A percentile compares a stretch with the other conserved stretches of the same genome.
These are phyloP conservation scores for Entonaema liquescens DNA, from an alignment of 495 filamentous ascomycete species.

Conservation along the genomic window DNA sequence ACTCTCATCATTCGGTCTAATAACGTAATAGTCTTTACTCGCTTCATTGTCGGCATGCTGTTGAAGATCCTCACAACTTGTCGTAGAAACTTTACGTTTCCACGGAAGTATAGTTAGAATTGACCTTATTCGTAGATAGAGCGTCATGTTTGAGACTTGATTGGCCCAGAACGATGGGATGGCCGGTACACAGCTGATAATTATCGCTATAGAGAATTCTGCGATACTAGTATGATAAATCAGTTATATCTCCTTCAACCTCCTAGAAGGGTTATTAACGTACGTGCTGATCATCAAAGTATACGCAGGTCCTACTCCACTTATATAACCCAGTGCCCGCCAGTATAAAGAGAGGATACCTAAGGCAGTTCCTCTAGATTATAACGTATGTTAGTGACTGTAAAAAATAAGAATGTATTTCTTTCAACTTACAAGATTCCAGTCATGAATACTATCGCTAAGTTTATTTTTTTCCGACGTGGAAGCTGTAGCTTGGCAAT, in stretches of 20 bases:
- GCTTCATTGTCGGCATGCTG: background rate
- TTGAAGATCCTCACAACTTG: background rate
- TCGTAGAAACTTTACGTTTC: background rate
- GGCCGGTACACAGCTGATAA: background rate
- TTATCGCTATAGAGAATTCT: background rate
- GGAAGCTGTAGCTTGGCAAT: background rate
- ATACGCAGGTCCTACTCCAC: background rate
- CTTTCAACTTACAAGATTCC: background rate
- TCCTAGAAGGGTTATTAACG: background rate
- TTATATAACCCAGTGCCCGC: background rate
- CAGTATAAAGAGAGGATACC: background rate
- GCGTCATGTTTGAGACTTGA: background rate
- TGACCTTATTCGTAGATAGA: background rate
- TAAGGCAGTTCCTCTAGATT: background rate
- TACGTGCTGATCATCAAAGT: background rate
- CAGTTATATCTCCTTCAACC: background rate
- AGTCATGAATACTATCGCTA: background rate
- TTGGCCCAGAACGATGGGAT: background rate
- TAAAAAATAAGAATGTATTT: background rate
- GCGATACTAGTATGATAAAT: background rate
- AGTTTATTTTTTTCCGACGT: background rate
- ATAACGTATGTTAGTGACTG: background rate
- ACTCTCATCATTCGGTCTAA: background rate
- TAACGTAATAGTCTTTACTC: constrained; percentile 10
- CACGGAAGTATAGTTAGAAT: background rate